phyloP scores from a whole-genome alignment of 805 yeast genomes.

The Nakazawaea wyomingensis region DNA sequence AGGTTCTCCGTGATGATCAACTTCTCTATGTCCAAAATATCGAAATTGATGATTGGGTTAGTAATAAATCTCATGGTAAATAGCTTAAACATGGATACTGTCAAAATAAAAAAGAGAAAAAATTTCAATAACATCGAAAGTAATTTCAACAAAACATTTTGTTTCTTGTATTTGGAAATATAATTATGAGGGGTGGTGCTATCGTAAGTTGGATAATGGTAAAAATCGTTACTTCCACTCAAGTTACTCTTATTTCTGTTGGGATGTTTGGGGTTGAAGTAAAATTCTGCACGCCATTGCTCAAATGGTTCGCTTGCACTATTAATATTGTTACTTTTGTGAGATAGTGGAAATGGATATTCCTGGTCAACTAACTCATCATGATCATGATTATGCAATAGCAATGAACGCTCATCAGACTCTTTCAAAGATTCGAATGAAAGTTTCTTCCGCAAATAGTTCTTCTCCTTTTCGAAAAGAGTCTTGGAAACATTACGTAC shows the following conservation, averaged over 20 bases:
- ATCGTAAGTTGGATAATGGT: conserved; percentile 10
- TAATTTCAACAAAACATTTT: neutral
- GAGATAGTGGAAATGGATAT: neutral
- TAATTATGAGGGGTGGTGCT: conserved; percentile 12
- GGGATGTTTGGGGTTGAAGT: no score
- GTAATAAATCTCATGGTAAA: conserved; percentile 23
- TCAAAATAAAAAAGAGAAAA: conserved; percentile 8
- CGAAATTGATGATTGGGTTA: conserved; percentile 21
- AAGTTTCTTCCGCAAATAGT: conserved; percentile 10
- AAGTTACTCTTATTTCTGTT: conserved; percentile 1
- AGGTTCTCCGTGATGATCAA: conserved; percentile 27
- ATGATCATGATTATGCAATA: neutral
- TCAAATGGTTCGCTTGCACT: no score
- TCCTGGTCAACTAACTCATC: conserved; percentile 4
- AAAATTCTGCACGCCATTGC: no score
- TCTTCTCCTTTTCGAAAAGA: conserved; percentile 8
- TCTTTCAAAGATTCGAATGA: conserved; percentile 10
- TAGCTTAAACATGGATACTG: conserved; percentile 14
- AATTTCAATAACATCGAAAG: conserved; percentile 6
- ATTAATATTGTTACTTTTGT: no score
- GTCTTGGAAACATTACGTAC: conserved; percentile 12
- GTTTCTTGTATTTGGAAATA: conserved; percentile 7
- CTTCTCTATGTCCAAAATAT: conserved; percentile 21
- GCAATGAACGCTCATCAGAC: conserved; percentile 1
- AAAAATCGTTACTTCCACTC: conserved; percentile 1